Evolutionary conservation across 2,329 filamentous ascomycete species (phyloP).

Genomic region (Emergomyces orientalis): DNA sequence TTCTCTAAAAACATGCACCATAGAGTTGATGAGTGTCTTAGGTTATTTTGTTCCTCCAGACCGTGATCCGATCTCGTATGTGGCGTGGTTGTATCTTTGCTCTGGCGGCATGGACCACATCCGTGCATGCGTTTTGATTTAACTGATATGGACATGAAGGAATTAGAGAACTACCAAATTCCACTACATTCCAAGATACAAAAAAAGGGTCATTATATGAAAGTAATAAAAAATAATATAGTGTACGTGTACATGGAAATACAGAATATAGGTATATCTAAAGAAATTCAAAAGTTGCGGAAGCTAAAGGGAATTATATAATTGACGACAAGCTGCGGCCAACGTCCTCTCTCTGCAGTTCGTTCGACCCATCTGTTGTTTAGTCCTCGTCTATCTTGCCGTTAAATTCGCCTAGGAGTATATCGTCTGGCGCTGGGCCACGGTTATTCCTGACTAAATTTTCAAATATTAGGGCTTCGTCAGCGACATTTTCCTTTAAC

Average conservation of each 20-base stretch:
- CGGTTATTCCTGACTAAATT: conserved; percentile 43
- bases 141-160: not conserved
- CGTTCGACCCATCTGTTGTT: conserved; percentile 9
- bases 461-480: conserved; percentile 4
- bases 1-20: not conserved
- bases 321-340: not conserved
- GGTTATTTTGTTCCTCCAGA: not conserved
- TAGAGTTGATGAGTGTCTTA: not conserved
- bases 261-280: not conserved
- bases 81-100: not conserved
- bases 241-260: not conserved
- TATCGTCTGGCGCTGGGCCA: conserved; percentile 55
- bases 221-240: not conserved
- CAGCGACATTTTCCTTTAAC: not conserved
- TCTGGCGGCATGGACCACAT: no score
- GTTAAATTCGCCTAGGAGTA: conserved; percentile 63
- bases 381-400: conserved; percentile 56
- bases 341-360: not conserved
- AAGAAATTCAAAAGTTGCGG: not conserved
- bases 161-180: not conserved
- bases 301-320: not conserved
- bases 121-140: not conserved
- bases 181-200: not conserved
- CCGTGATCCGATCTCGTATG: not conserved
- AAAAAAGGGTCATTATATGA: not conserved